Evolutionary conservation across 495 filamentous ascomycete genomes (phyloP).

Genomic region (Haplographium delicatum): DNA sequence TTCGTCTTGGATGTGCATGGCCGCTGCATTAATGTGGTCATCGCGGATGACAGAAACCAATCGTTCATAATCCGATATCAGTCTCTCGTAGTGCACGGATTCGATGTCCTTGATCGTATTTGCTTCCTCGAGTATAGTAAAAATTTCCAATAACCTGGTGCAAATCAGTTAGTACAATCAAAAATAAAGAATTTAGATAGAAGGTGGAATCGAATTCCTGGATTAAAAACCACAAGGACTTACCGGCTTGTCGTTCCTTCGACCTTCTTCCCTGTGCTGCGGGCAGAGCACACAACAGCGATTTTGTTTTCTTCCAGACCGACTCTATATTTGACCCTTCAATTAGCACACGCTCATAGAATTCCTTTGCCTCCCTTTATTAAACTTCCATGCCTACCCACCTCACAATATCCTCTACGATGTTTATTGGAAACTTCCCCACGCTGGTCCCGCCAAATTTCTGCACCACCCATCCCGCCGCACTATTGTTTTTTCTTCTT

Average conservation of each 20-base stretch:
- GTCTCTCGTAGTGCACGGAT: constrained; percentile 51
- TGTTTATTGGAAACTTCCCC: constrained; percentile 63
- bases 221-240: constrained; percentile 33
- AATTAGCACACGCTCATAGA: constrained; percentile 1
- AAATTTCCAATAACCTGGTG: constrained; percentile 44
- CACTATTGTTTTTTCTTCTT: constrained; percentile 8
- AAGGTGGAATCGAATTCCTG: neutral
- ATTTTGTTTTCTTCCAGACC: constrained; percentile 63
- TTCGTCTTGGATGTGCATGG: constrained; percentile 52
- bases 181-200: too few relatives aligned
- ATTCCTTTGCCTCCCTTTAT: constrained; percentile 4
- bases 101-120: constrained; percentile 59
- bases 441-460: constrained; percentile 80
- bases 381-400: constrained; percentile 34
- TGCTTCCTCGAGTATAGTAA: constrained; percentile 65
- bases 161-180: neutral
- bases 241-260: constrained; percentile 94
- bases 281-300: constrained; percentile 87
- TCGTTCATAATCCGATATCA: constrained; percentile 63
- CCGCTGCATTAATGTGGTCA: constrained; percentile 67
- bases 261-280: constrained; percentile 83
- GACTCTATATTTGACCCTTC: constrained; percentile 42
- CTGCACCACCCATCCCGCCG: constrained; percentile 64
- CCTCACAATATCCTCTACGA: constrained; percentile 70
- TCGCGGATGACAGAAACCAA: constrained; percentile 69